Evolutionary conservation across 2,329 filamentous ascomycete species (phyloP).

Genomic region (Coleophoma eucalyptorum): DNA sequence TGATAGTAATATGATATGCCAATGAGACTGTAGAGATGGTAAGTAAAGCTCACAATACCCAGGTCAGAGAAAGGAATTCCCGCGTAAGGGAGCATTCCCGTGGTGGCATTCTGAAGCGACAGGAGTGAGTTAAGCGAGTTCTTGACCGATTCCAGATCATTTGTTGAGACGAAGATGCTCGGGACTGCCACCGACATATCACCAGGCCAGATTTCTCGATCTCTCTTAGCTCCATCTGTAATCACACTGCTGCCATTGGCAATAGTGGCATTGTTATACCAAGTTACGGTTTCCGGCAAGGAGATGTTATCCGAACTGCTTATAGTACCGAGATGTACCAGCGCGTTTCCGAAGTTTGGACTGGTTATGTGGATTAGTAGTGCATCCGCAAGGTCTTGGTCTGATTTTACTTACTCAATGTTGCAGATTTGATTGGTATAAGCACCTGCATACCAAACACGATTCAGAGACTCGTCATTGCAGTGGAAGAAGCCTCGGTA

Average conservation of each 20-base stretch:
- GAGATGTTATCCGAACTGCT: slow-evolving; percentile 18
- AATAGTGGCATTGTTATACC: slow-evolving; percentile 29
- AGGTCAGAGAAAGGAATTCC: slow-evolving; percentile 38
- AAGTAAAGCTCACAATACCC: slow-evolving; percentile 48
- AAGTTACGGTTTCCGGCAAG: slow-evolving; percentile 26
- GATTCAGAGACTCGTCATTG: slow-evolving; percentile 29
- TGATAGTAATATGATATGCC: slow-evolving; percentile 54
- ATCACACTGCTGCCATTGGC: slow-evolving; percentile 11
- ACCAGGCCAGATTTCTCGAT: slow-evolving; percentile 54
- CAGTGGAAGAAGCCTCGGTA: slow-evolving; percentile 23
- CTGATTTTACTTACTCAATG: slow-evolving; percentile 20
- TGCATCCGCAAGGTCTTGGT: slow-evolving; percentile 21
- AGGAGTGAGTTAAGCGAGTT: slow-evolving; percentile 46
- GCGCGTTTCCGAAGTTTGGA: slow-evolving; percentile 32
- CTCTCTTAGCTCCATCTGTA: slow-evolving; percentile 51
- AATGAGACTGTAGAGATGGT: slow-evolving; percentile 55
- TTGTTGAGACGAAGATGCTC: slow-evolving; percentile 48
- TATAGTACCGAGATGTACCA: not conserved
- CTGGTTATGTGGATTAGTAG: too few species aligned
- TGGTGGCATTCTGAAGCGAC: slow-evolving; percentile 21
- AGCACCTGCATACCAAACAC: slow-evolving; percentile 32
- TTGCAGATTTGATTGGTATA: slow-evolving; percentile 26
- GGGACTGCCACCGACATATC: slow-evolving; percentile 28
- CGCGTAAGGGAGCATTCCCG: slow-evolving; percentile 43
- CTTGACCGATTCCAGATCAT: slow-evolving; percentile 41